phyloP scores from a whole-genome alignment of 2,329 filamentous ascomycete genomes.

The Clonostachys byssicola region DNA sequence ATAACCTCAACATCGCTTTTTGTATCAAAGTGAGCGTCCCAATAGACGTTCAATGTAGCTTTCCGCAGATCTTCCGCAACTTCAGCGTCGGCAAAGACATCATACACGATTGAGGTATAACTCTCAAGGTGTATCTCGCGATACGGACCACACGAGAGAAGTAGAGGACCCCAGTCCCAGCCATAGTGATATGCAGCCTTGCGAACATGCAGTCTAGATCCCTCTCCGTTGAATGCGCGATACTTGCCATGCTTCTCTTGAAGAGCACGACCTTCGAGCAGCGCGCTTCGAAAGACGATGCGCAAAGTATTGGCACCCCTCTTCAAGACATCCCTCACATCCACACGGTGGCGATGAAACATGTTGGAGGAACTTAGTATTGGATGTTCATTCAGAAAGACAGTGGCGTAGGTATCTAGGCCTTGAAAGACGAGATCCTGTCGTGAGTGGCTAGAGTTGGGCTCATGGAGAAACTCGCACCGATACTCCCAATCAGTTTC shows the following conservation, averaged over 20 bases:
- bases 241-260: slow-evolving; percentile 45
- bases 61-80: slow-evolving; percentile 36
- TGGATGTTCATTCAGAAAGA: slow-evolving; percentile 39
- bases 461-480: slow-evolving; percentile 21
- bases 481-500: slow-evolving; percentile 56
- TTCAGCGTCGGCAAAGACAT: slow-evolving; percentile 41
- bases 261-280: slow-evolving; percentile 42
- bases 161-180: slow-evolving; percentile 63
- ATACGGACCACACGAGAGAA: slow-evolving; percentile 60
- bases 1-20: not conserved
- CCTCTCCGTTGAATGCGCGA: slow-evolving; percentile 42
- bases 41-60: slow-evolving; percentile 38
- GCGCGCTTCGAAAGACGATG: slow-evolving; percentile 46
- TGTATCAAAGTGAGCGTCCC: slow-evolving; percentile 40
- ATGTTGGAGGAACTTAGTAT: slow-evolving; percentile 48
- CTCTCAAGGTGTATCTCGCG: slow-evolving; percentile 59
- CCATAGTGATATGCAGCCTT: slow-evolving; percentile 66
- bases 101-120: slow-evolving; percentile 51
- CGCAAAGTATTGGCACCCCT: slow-evolving; percentile 40
- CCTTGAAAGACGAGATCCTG: slow-evolving; percentile 43
- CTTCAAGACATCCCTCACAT: slow-evolving; percentile 26
- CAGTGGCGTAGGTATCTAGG: slow-evolving; percentile 49
- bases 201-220: slow-evolving; percentile 22
- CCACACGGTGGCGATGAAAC: slow-evolving; percentile 45
- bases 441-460: not conserved